phyloP scores from a whole-genome alignment of 768 basidiomycete species.

The Galerina sulciceps region DNA sequence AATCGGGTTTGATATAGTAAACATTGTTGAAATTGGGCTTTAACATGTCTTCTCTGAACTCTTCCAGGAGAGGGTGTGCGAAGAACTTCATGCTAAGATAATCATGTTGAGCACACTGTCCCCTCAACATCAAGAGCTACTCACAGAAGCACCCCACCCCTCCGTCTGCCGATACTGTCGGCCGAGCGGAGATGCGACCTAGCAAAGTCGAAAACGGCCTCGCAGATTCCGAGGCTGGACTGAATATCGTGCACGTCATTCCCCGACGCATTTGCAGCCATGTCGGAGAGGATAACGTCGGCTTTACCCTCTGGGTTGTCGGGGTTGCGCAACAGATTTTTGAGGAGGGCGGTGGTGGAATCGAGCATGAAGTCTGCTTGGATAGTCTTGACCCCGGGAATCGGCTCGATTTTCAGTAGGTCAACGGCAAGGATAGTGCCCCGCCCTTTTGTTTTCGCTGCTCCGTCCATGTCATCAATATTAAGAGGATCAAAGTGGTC shows the following conservation, averaged over 20 bases:
- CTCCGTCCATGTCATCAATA: slow-evolving; percentile 33
- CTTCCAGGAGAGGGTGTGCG: slow-evolving; percentile 66
- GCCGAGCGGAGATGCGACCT: slow-evolving; percentile 53
- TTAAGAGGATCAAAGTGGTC: slow-evolving; percentile 45
- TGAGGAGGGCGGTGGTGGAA: slow-evolving; percentile 49
- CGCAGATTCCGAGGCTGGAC: slow-evolving; percentile 72
- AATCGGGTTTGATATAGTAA: slow-evolving; percentile 75
- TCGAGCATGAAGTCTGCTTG: slow-evolving; percentile 79
- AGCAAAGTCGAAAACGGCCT: slow-evolving; percentile 75
- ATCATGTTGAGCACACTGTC: not conserved
- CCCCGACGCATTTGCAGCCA: slow-evolving; percentile 86
- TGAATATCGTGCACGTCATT: slow-evolving; percentile 68
- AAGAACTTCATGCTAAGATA: slow-evolving; percentile 82
- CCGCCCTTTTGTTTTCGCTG: slow-evolving; percentile 24
- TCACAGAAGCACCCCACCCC: slow-evolving; percentile 64
- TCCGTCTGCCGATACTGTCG: slow-evolving; percentile 41
- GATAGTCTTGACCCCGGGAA: slow-evolving; percentile 74
- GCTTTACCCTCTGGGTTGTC: slow-evolving; percentile 46
- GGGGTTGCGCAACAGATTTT: slow-evolving; percentile 31
- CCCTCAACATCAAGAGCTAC: slow-evolving; percentile 18
- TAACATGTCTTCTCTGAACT: slow-evolving; percentile 66
- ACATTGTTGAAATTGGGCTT: slow-evolving; percentile 70
- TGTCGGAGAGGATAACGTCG: slow-evolving; percentile 87
- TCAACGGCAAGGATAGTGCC: slow-evolving; percentile 80
- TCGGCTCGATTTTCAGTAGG: slow-evolving; percentile 69